A percentile compares a stretch with the other conserved stretches of the same genome.
phyloP scores from a whole-genome alignment of 139 green algal species.

The Axilococcus clingmanii region DNA sequence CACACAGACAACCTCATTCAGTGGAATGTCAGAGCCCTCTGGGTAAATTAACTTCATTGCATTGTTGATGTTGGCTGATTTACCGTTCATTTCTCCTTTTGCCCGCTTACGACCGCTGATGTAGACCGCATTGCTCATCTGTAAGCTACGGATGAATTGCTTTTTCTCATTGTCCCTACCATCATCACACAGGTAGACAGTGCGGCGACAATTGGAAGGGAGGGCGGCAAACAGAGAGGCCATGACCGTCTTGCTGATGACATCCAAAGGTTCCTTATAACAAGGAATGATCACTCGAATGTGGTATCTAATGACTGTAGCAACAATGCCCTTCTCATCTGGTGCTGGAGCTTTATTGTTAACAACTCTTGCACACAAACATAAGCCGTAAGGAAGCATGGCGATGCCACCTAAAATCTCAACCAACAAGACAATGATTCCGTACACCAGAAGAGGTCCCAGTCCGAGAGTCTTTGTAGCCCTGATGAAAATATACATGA shows the following conservation, averaged over 20 bases:
- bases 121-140: slow-evolving; percentile 42
- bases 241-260: slow-evolving; percentile 38
- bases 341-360: slow-evolving; percentile 8
- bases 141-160: slow-evolving; percentile 25
- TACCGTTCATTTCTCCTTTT: slow-evolving; percentile 67
- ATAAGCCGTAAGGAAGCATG: slow-evolving; percentile 41
- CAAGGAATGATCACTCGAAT: slow-evolving; percentile 45
- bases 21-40: slow-evolving; percentile 28
- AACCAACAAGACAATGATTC: slow-evolving; percentile 33
- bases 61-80: slow-evolving; percentile 74
- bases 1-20: slow-evolving; percentile 56
- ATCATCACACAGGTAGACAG: slow-evolving; percentile 51
- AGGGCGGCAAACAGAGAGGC: slow-evolving; percentile 34
- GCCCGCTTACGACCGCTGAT: slow-evolving; percentile 51
- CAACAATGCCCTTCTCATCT: too few species aligned
- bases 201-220: slow-evolving; percentile 30
- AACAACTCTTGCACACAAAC: slow-evolving; percentile 18
- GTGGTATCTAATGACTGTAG: slow-evolving; percentile 35
- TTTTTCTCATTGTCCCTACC: slow-evolving; percentile 40
- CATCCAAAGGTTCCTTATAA: slow-evolving; percentile 53
- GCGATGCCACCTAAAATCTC: slow-evolving; percentile 44
- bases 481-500: slow-evolving; percentile 39
- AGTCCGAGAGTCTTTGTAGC: slow-evolving; percentile 43
- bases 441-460: slow-evolving; percentile 31
- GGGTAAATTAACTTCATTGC: slow-evolving; percentile 47